Evolutionary conservation across 768 basidiomycete genomes (phyloP).

Genomic region (Tylopilus vinaceipallidus): DNA sequence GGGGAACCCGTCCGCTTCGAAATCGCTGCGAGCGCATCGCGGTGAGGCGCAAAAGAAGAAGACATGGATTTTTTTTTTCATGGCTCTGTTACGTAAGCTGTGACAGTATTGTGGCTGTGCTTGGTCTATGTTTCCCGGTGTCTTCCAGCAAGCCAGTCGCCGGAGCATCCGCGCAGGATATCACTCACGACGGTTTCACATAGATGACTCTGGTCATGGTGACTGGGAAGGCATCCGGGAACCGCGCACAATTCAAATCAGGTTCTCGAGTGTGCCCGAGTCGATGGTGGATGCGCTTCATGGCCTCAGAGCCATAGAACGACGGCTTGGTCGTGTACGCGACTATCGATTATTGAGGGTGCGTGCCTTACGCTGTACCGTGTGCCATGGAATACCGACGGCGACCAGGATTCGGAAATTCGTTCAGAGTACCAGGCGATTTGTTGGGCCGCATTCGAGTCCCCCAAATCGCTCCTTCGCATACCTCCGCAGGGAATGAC

Average conservation of each 20-base stretch:
- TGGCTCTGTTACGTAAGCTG: conserved; percentile 32
- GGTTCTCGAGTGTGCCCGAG: conserved; percentile 38
- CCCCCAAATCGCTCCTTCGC: conserved; percentile 39
- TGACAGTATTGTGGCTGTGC: conserved; percentile 24
- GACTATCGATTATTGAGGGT: conserved; percentile 46
- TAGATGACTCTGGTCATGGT: conserved; percentile 24
- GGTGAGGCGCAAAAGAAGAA: conserved; percentile 46
- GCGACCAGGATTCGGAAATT: conserved; percentile 49
- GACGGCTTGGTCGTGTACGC: conserved; percentile 47
- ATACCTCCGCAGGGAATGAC: conserved; percentile 33
- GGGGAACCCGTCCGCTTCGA: conserved; percentile 73
- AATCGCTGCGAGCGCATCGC: conserved; percentile 52
- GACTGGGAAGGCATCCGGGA: conserved; percentile 13
- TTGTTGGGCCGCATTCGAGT: conserved; percentile 45
- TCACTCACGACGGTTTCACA: conserved; percentile 15
- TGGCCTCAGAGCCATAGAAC: conserved; percentile 55
- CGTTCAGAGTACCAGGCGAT: conserved; percentile 41
- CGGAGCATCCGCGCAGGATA: conserved; percentile 1
- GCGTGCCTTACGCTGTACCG: conserved; percentile 15
- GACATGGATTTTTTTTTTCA: too few relatives aligned
- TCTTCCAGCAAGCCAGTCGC: conserved; percentile 9
- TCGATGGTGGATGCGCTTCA: conserved; percentile 51
- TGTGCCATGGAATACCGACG: neutral
- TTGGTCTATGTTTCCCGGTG: conserved; percentile 15
- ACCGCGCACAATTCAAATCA: conserved; percentile 36